phyloP scores from a whole-genome alignment of 1,284 basidiomycete genomes.

The Neolentinus lepideus region DNA sequence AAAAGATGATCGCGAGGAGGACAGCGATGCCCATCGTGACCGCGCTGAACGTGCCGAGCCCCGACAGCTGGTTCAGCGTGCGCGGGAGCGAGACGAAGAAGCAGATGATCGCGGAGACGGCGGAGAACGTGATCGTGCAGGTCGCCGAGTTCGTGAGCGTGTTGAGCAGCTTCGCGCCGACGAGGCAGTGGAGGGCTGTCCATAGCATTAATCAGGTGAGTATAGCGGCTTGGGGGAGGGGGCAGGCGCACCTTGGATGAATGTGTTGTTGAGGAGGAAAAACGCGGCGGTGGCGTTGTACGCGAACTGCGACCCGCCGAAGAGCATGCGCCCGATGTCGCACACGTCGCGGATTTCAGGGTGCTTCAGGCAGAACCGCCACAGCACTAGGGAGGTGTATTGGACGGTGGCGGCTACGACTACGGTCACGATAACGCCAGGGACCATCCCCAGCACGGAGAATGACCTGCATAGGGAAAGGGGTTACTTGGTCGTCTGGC shows the following conservation, averaged over 20 bases:
- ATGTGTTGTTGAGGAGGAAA: conserved; percentile 43
- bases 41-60: conserved; percentile 36
- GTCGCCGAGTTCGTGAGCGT: conserved; percentile 47
- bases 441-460: conserved; percentile 49
- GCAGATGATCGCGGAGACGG: conserved; percentile 33
- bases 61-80: conserved; percentile 42
- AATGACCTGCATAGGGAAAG: conserved; percentile 30
- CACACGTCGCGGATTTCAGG: conserved; percentile 57
- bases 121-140: conserved; percentile 51
- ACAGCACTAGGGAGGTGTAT: conserved; percentile 41
- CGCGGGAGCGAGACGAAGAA: conserved; percentile 46
- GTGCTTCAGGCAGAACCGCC: conserved; percentile 52
- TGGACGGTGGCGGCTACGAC: conserved; percentile 27
- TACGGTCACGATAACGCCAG: conserved; percentile 38
- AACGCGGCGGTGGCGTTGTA: conserved; percentile 41
- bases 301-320: conserved; percentile 35
- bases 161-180: conserved; percentile 44
- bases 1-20: conserved; percentile 43
- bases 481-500: conserved; percentile 9
- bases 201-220: not conserved
- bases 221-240: not conserved
- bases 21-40: conserved; percentile 52
- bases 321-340: conserved; percentile 52
- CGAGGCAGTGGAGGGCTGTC: conserved; percentile 34
- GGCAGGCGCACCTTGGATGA: conserved; percentile 32